These are phyloP conservation scores for Sporothrix inflata DNA, from an alignment of 2,329 filamentous ascomycete genomes.

Conservation along the genomic window DNA sequence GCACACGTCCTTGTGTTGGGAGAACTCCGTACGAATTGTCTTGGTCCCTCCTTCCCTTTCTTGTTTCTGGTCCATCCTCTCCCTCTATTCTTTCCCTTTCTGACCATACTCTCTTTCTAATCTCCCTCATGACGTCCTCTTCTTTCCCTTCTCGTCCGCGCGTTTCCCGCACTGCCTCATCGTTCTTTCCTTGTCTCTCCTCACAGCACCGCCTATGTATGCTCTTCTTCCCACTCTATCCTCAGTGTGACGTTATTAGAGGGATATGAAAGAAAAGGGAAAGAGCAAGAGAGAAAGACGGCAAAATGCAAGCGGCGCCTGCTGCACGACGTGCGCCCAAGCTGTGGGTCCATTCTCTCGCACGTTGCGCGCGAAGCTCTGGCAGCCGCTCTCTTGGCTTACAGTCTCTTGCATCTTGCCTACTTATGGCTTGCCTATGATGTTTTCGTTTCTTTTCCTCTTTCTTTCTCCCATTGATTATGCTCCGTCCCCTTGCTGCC, in stretches of 20 bases:
- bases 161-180: background rate
- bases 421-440: background rate
- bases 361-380: constrained; percentile 3
- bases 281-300: constrained; percentile 11
- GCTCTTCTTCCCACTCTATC: background rate
- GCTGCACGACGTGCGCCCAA: constrained; percentile 23
- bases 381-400: background rate
- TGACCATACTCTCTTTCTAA: background rate
- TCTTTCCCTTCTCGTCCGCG: background rate
- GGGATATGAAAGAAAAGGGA: background rate
- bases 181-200: background rate
- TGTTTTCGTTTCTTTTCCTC: background rate
- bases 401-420: background rate
- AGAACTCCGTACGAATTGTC: constrained; percentile 12
- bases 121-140: background rate
- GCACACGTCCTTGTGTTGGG: constrained; percentile 19
- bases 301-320: constrained; percentile 1
- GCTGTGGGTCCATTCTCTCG: constrained; percentile 16
- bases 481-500: background rate
- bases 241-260: background rate
- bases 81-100: background rate
- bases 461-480: background rate
- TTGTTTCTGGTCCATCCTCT: background rate
- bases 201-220: background rate
- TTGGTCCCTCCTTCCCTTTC: constrained; percentile 19